Base-by-base conservation (phyloP, 805 yeast species). In the Alloascoidea hylecoeti region DNA sequence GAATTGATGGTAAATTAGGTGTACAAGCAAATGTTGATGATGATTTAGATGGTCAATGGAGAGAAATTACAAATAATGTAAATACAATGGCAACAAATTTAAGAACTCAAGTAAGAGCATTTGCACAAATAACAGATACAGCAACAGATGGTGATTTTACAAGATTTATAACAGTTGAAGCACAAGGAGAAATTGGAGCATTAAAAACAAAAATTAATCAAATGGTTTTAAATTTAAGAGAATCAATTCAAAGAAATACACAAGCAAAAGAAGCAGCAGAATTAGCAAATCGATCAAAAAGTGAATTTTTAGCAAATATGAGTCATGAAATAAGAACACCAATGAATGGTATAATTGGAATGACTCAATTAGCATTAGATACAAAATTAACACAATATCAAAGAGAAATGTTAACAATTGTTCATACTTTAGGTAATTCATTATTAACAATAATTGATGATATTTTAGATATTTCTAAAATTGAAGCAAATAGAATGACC, bases 211-310 rank as follows among this genome's bases (percentile, higher is more conserved):
- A 70, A 47, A 70, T 70, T 45, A 70, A 80, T 56, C 88, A 78
- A 63, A 80, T 80, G 92, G 94, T 84, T 54, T 70, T 80, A 47
- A 81, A 83, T 50, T 66, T 84, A 52, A 70, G 94, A 56, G 95
- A 84, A 52, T 80, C 92, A 3, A 84, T 84, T 54, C 94, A 84
- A 58, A 74, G 94, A 55, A 84, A 84, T 52, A 83, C 95, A 9
- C 92, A 89, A 6, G 95, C 95, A 1, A 75, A 95, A 59, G 95
- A 84, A 58, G 95, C 95, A 28, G 95, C 95, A 30, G 95, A 84
- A 52, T 64, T 83, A 48, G 95, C 95, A 3, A 84, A 84, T 56
- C 70, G 82, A 47, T 85, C 95, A 3, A 68, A 67, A 49, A 44
- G 63, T 27, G 46, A 60, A 19, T 55, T 56, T 32, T 38, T 55